Percentiles rank a stretch among this genome's conserved stretches.
Evolutionary conservation across 352 stramenopile genomes (phyloP).

Genomic region (Phytophthora macrochlamydospora): DNA sequence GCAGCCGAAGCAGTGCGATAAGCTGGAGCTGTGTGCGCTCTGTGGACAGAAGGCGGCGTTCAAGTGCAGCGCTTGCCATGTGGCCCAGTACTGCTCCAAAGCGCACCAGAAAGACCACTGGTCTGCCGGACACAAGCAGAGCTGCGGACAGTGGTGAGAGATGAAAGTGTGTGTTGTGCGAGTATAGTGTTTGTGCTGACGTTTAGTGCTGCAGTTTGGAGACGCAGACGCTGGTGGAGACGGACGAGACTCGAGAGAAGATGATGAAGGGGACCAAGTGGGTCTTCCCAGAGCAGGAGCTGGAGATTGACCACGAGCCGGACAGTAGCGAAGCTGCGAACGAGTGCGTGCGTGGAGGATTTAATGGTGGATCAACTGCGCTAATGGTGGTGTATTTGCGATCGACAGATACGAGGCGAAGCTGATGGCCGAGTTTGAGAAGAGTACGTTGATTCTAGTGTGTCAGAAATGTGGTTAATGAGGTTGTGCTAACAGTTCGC

Average conservation of each 20-base stretch:
- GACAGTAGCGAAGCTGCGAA: conserved; percentile 64
- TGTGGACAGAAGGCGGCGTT: conserved; percentile 69
- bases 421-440: conserved; percentile 74
- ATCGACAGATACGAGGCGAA: conserved; percentile 58
- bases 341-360: conserved; percentile 38
- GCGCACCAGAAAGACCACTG: conserved; percentile 84
- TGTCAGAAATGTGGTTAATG: too few relatives aligned
- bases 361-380: too few relatives aligned
- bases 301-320: conserved; percentile 84
- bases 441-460: conserved; percentile 36
- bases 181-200: not conserved
- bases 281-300: conserved; percentile 73
- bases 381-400: not conserved
- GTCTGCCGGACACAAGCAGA: conserved; percentile 67
- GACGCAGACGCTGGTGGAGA: conserved; percentile 47
- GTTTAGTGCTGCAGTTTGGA: conserved; percentile 31
- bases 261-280: conserved; percentile 68
- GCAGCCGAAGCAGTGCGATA: conserved; percentile 11
- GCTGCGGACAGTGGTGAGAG: conserved; percentile 61
- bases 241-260: conserved; percentile 26
- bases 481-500: too few relatives aligned
- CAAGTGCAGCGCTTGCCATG: conserved; percentile 73
- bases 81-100: conserved; percentile 83
- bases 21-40: conserved; percentile 48
- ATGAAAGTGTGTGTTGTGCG: not conserved